Evolutionary conservation across 2,329 filamentous ascomycete species (phyloP), one percentile per base, ranked within the genome.

Genomic region (Pseudogymnoascus sp.): DNA sequence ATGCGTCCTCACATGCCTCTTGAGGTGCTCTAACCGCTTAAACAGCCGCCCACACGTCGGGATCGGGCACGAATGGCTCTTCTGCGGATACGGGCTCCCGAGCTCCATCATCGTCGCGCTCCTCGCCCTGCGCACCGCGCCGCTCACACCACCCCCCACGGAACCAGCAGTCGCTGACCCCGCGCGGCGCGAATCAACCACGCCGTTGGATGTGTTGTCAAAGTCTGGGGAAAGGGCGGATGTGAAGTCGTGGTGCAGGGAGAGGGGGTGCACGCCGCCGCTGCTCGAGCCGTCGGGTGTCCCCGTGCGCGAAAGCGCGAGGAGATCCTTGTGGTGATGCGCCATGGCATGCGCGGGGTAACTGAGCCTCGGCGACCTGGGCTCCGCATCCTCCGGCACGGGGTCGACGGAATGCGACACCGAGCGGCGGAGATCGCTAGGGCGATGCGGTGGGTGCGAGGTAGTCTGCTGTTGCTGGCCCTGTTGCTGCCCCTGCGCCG

Each of bases 41-140:
- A 99, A 99, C 66, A 97, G 85, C 72, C 95, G 89, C 62, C 95
- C 95, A 75, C 95, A 99, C 63, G 93, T 96, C 29, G 95, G 95
- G 72, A 99, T 99, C n/a, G 95, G 95, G 80, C 95, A 99, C 1
- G 93, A 97, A 78, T 99, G 95, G 42, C 93, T 96, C 78, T 99
- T 99, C 74, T 96, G 91, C 61, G 95, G 92, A 75, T 97, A 97
- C 13, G 96, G 95, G 33, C 29, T 53, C 42, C 91, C 92, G 67
- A 97, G 85, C 76, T 99, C 95, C 89, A 96, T 96, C 77, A 96
- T 90, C 3, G 95, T 97, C 61, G 95, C 93, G 69, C 93, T 97
- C 68, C 93, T 88, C 67, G 95, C 95, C 72, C 95, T 86, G 70
- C 95, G 90, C 71, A 95, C 88, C 64, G 91, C 91, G 65, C 88